phyloP scores from a whole-genome alignment of 345 rosid species.

The Salix koriyanagi region DNA sequence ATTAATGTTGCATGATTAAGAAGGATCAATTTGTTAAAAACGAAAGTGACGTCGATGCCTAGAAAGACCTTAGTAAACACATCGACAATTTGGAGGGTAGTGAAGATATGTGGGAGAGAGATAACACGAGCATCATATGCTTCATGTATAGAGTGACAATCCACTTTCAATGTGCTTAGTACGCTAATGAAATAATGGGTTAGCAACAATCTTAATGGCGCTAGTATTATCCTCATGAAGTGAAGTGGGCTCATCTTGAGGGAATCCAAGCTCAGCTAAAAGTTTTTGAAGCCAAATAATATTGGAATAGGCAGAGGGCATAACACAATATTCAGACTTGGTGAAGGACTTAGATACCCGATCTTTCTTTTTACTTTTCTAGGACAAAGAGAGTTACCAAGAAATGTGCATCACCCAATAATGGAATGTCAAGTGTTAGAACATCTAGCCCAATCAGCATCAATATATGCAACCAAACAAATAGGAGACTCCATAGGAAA shows the following conservation, averaged over 20 bases:
- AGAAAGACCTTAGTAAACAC: neutral
- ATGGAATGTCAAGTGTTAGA: too few species aligned
- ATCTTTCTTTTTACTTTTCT: neutral
- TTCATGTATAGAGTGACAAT: neutral
- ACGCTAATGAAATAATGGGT: neutral
- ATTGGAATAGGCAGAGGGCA: neutral
- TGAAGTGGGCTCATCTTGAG: neutral
- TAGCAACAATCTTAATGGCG: neutral
- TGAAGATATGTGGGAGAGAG: neutral
- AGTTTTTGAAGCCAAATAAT: neutral
- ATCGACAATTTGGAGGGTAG: neutral
- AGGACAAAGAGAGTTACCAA: neutral
- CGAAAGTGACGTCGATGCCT: neutral
- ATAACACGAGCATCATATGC: neutral
- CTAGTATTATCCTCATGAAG: neutral
- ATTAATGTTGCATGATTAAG: neutral
- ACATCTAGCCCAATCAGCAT: too few species aligned
- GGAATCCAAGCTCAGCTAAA: neutral
- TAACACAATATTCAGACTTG: neutral
- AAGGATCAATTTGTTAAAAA: too few species aligned
- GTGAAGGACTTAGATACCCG: neutral
- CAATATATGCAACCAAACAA: too few species aligned
- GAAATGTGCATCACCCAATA: neutral
- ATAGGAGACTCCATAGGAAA: too few species aligned
- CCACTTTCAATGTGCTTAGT: neutral